phyloP scores from a whole-genome alignment of 208 protist species.

The Leishmania braziliensis region DNA sequence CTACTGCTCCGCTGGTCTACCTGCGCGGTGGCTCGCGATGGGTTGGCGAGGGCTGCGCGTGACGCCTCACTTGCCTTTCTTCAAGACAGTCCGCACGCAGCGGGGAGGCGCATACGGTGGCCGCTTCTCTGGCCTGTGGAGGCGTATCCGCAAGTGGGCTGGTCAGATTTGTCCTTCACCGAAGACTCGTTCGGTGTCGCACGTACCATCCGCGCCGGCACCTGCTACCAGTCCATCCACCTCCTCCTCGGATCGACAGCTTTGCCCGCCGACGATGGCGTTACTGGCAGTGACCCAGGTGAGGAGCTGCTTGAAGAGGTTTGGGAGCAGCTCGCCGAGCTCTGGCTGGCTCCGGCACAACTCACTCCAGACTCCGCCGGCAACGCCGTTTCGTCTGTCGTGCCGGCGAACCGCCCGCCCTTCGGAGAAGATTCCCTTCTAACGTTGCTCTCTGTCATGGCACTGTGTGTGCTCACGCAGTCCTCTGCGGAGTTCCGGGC shows the following conservation, averaged over 20 bases:
- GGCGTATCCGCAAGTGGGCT: constrained; percentile 12
- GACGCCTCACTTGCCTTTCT: constrained; percentile 8
- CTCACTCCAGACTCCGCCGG: background rate
- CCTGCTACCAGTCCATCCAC: constrained; percentile 32
- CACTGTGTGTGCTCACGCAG: constrained; percentile 34
- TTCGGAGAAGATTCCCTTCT: constrained; percentile 68
- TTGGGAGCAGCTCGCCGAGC: constrained; percentile 23
- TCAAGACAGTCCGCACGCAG: background rate
- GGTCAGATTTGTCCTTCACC: constrained; percentile 4
- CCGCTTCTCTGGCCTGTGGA: constrained; percentile 32
- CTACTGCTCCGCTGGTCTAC: constrained; percentile 62
- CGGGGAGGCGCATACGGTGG: background rate
- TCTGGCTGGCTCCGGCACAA: constrained; percentile 24
- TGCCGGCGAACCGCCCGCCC: constrained; percentile 18
- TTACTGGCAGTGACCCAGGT: background rate
- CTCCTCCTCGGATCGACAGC: constrained; percentile 16
- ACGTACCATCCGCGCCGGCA: constrained; percentile 10
- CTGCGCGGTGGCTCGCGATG: constrained; percentile 23
- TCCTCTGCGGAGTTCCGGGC: constrained; percentile 31
- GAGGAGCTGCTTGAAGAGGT: constrained; percentile 5
- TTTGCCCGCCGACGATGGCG: background rate
- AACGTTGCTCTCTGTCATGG: constrained; percentile 38
- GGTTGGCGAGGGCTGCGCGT: constrained; percentile 34
- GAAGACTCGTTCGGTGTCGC: constrained; percentile 10
- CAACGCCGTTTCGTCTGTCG: background rate